Evolutionary conservation across 163 green algal genomes (phyloP).

Genomic region (Botryococcus braunii): DNA sequence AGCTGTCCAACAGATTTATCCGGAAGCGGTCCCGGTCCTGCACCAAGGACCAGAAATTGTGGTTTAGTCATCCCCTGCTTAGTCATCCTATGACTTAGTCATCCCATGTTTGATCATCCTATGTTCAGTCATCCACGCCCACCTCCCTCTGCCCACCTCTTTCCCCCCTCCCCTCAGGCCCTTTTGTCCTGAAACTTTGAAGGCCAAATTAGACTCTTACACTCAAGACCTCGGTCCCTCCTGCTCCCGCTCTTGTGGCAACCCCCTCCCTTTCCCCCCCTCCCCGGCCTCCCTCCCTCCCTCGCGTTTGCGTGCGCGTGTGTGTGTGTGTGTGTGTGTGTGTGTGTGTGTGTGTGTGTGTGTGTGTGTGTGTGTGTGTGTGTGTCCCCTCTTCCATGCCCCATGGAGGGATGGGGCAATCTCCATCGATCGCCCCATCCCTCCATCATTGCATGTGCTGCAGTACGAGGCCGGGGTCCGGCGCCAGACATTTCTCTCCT

Average conservation of each 20-base stretch:
- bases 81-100: not conserved
- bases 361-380: too few species aligned
- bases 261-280: too few species aligned
- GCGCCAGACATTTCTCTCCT: too few species aligned
- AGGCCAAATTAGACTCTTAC: not conserved
- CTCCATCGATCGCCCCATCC: too few species aligned
- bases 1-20: conserved; percentile 40
- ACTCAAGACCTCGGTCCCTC: not conserved
- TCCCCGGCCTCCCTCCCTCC: too few species aligned
- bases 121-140: not conserved
- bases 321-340: too few species aligned
- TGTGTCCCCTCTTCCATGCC: too few species aligned
- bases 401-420: too few species aligned
- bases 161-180: not conserved
- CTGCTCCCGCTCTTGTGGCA: not conserved
- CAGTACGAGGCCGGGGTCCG: too few species aligned
- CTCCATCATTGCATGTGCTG: too few species aligned
- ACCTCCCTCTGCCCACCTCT: not conserved
- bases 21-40: conserved; percentile 45
- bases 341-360: too few species aligned
- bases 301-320: too few species aligned
- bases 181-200: not conserved
- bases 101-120: not conserved
- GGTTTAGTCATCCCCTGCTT: not conserved
- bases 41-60: not conserved